Conservation (phyloP, 805 yeast species). For the Sungouiozyma ichnusensis region DNA sequence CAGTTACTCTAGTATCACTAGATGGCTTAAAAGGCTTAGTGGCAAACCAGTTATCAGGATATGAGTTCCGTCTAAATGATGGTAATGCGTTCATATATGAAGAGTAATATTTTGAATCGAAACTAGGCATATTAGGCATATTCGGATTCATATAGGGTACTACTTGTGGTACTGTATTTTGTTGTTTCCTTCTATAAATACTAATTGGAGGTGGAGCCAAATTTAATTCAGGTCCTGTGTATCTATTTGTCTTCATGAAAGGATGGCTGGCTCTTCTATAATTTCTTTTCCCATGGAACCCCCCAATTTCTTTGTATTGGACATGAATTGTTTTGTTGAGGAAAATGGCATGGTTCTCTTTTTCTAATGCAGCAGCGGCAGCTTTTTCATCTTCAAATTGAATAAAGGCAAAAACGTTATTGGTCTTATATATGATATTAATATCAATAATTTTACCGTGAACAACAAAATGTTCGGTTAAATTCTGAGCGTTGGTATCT, state of each 20-base stretch:
- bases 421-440: constrained; percentile 43
- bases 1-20: neutral
- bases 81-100: constrained; percentile 10
- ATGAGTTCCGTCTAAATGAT: constrained; percentile 15
- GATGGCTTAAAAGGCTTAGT: neutral
- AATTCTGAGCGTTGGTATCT: constrained; percentile 42
- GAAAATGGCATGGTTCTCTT: constrained; percentile 72
- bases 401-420: constrained; percentile 61
- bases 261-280: constrained; percentile 14
- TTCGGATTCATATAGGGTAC: constrained; percentile 8
- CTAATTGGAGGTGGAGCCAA: constrained; percentile 81
- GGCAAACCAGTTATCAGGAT: constrained; percentile 7
- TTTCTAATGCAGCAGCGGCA: constrained; percentile 80
- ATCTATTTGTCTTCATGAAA: constrained; percentile 1
- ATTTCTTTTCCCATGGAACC: constrained; percentile 16
- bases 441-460: constrained; percentile 58
- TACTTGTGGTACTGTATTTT: constrained; percentile 5
- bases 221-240: constrained; percentile 32
- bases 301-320: constrained; percentile 57
- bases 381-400: constrained; percentile 53
- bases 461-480: constrained; percentile 47
- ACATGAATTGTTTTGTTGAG: constrained; percentile 72
- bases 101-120: constrained; percentile 11
- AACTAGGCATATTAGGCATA: constrained; percentile 10
- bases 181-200: constrained; percentile 36